phyloP scores from a whole-genome alignment of 441 rosid species.

The Adansonia gregorii region DNA sequence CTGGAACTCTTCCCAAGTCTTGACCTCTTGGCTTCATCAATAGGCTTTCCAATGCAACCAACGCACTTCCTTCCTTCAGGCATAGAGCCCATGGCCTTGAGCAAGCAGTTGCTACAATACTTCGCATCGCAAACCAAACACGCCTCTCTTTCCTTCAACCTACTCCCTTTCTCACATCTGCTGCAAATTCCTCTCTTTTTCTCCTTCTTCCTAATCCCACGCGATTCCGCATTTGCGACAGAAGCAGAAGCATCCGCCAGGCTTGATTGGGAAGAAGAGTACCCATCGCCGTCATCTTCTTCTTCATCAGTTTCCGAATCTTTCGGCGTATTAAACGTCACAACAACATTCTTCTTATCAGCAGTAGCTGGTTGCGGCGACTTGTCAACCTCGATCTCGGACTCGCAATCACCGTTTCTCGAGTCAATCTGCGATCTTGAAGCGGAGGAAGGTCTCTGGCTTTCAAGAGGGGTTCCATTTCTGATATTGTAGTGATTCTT shows the following conservation, averaged over 20 bases:
- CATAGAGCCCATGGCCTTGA: constrained; percentile 72
- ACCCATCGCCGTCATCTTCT: constrained; percentile 35
- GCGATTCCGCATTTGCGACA: background rate
- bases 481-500: constrained; percentile 14
- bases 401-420: constrained; percentile 16
- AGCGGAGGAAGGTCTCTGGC: constrained; percentile 20
- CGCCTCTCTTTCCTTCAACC: constrained; percentile 48
- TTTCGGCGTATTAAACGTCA: constrained; percentile 44
- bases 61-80: constrained; percentile 72
- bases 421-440: constrained; percentile 23
- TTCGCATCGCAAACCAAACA: constrained; percentile 58
- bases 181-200: constrained; percentile 43
- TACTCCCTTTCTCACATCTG: constrained; percentile 49
- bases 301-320: constrained; percentile 31
- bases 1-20: constrained; percentile 53
- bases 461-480: constrained; percentile 10
- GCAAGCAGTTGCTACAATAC: constrained; percentile 54
- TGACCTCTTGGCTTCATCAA: constrained; percentile 50
- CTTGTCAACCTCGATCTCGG: constrained; percentile 18
- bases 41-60: constrained; percentile 49
- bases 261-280: constrained; percentile 26
- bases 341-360: constrained; percentile 36
- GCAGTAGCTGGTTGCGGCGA: constrained; percentile 21
- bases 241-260: constrained; percentile 16
- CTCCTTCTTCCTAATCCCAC: constrained; percentile 21